Evolutionary conservation across 305 asterid genomes (phyloP).

Genomic region (Plantago lanceolata): DNA sequence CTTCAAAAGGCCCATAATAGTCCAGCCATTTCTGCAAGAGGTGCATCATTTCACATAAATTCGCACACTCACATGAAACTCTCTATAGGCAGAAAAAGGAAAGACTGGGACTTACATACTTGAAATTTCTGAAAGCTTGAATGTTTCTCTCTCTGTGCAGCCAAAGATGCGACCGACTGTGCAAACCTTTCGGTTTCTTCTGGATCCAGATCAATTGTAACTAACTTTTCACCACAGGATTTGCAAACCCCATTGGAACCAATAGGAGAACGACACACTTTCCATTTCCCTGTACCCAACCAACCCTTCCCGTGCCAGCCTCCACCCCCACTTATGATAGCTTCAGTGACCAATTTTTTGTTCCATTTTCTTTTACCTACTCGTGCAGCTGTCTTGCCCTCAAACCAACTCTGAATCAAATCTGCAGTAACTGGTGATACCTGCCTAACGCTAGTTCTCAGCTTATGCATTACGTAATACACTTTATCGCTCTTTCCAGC

Average conservation of each 20-base stretch:
- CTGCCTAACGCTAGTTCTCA: conserved; percentile 66
- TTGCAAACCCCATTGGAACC: conserved; percentile 64
- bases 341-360: conserved; percentile 37
- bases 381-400: conserved; percentile 56
- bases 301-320: conserved; percentile 94
- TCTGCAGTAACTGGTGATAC: conserved; percentile 62
- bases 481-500: conserved; percentile 63
- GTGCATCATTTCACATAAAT: conserved; percentile 18
- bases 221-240: conserved; percentile 61
- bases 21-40: conserved; percentile 80
- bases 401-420: conserved; percentile 71
- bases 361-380: conserved; percentile 77
- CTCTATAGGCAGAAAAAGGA: conserved; percentile 17
- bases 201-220: conserved; percentile 74
- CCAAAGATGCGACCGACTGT: conserved; percentile 67
- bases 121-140: conserved; percentile 75
- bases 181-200: conserved; percentile 72
- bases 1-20: conserved; percentile 82
- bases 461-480: conserved; percentile 63
- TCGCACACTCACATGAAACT: conserved; percentile 20
- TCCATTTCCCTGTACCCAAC: conserved; percentile 80
- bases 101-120: conserved; percentile 35
- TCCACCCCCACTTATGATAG: conserved; percentile 64
- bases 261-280: conserved; percentile 40
- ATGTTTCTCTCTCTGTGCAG: conserved; percentile 58